Evolutionary conservation across 202 grass and related monocot genomes (phyloP).

Genomic region (Dendrocalamus latiflorus): DNA sequence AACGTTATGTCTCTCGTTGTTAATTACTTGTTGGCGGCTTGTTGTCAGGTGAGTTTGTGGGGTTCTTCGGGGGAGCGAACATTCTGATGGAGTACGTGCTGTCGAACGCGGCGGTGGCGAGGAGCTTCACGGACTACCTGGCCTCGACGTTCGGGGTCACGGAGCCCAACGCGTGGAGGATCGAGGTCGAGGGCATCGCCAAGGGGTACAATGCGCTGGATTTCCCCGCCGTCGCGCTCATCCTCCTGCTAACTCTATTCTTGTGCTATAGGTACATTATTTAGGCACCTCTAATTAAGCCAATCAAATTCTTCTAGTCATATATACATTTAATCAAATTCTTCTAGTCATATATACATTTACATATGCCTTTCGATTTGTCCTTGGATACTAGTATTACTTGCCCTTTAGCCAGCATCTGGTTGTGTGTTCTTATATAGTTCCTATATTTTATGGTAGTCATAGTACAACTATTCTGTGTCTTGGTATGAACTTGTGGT

Average conservation of each 20-base stretch:
- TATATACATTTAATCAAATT: too few relatives aligned
- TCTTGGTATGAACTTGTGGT: not conserved
- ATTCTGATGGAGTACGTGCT: slow-evolving; percentile 82
- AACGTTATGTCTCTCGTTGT: too few relatives aligned
- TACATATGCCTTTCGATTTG: not conserved
- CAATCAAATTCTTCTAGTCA: not conserved
- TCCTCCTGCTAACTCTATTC: slow-evolving; percentile 54
- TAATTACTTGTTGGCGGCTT: too few relatives aligned
- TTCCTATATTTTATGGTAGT: slow-evolving; percentile 30
- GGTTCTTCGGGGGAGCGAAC: slow-evolving; percentile 72
- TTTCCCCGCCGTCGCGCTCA: slow-evolving; percentile 58
- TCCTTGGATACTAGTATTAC: not conserved
- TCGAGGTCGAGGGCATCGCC: slow-evolving; percentile 46
- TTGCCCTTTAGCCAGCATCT: not conserved
- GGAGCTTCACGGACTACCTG: slow-evolving; percentile 78
- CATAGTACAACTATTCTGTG: not conserved
- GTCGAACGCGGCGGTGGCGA: slow-evolving; percentile 75
- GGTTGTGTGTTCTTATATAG: not conserved
- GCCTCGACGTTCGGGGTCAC: slow-evolving; percentile 50
- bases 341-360: not conserved
- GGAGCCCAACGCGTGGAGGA: slow-evolving; percentile 49
- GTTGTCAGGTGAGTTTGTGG: slow-evolving; percentile 60
- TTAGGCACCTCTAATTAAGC: not conserved
- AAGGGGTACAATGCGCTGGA: slow-evolving; percentile 56
- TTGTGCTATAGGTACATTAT: slow-evolving; percentile 54